phyloP scores from a whole-genome alignment of 2,329 filamentous ascomycete genomes.

The Paecilomyces sp. region DNA sequence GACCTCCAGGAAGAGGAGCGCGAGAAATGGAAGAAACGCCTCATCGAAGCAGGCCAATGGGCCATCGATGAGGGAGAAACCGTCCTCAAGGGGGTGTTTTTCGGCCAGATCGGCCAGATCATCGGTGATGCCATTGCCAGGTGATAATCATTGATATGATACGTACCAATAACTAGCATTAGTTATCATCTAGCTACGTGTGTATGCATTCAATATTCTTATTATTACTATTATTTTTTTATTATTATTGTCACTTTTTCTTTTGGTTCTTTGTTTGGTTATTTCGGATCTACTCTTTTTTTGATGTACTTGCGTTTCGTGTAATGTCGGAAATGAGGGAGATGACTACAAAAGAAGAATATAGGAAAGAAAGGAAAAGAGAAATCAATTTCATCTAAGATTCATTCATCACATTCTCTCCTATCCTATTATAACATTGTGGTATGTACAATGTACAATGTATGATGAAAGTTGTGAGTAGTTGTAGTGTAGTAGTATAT shows the following conservation, averaged over 20 bases:
- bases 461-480: no score
- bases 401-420: no score
- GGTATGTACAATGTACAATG: no score
- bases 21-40: slow-evolving; percentile 60
- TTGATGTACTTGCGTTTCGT: no score
- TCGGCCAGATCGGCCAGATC: slow-evolving; percentile 60
- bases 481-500: no score
- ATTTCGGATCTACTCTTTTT: not conserved
- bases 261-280: no score
- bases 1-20: slow-evolving; percentile 59
- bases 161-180: no score
- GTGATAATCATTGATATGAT: not conserved
- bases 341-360: not conserved
- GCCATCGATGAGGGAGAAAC: slow-evolving; percentile 69
- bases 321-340: not conserved
- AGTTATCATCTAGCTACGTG: no score
- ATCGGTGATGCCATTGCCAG: slow-evolving; percentile 40
- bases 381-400: not conserved
- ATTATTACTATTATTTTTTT: slow-evolving; percentile 3
- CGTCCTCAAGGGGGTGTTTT: slow-evolving; percentile 70
- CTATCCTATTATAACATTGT: no score
- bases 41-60: slow-evolving; percentile 69
- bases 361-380: not conserved
- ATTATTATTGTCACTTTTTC: no score
- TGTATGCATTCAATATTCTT: no score